Conservation (phyloP, 192 early-diverging fungal species). For the Mortierella alpina region DNA sequence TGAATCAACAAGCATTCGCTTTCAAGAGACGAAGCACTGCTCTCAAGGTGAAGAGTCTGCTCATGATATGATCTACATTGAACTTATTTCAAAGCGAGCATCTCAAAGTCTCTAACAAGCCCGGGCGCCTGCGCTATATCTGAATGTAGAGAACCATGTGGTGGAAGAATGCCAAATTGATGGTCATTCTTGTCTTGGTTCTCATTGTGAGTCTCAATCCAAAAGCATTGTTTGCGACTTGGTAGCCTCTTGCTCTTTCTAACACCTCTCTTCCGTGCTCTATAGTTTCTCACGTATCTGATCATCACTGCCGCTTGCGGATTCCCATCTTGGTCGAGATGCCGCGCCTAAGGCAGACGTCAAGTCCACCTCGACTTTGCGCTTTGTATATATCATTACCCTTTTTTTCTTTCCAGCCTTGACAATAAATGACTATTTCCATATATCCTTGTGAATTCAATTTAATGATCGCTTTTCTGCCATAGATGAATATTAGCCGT, state of each 20-base stretch:
- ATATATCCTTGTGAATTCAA: no score
- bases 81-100: background rate
- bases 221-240: no score
- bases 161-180: slow-evolving; percentile 94
- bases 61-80: background rate
- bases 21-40: slow-evolving; percentile 90
- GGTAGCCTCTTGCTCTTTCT: background rate
- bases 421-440: background rate
- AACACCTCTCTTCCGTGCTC: background rate
- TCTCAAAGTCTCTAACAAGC: background rate
- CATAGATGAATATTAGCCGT: no score
- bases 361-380: background rate
- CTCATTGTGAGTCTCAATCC: slow-evolving; percentile 55
- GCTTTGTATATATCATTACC: background rate
- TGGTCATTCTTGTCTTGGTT: slow-evolving; percentile 73
- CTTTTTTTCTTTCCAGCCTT: background rate
- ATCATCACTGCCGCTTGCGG: slow-evolving; percentile 81
- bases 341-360: slow-evolving; percentile 11
- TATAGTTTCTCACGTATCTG: slow-evolving; percentile 80
- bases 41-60: slow-evolving; percentile 63
- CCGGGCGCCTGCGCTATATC: no score
- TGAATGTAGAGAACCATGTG: slow-evolving; percentile 78
- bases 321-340: slow-evolving; percentile 68
- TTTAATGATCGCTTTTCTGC: no score
- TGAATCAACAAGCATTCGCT: slow-evolving; percentile 90